These are phyloP conservation scores for Bipolaris oryzae DNA, from an alignment of 2,329 filamentous ascomycete species.

Conservation along the genomic window DNA sequence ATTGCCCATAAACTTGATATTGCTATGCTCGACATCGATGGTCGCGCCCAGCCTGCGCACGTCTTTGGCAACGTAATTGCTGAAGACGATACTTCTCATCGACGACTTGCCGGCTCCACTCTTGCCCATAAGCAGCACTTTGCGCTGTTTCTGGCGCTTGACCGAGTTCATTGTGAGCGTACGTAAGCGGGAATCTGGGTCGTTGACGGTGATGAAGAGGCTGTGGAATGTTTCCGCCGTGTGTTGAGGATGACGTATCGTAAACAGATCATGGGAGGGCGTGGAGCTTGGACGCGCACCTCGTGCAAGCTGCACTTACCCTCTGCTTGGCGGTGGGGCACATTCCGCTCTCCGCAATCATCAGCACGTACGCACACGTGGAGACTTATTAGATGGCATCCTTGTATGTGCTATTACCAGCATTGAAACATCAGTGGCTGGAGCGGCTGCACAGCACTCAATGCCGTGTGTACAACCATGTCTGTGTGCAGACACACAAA, in stretches of 20 bases:
- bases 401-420: conserved; percentile 2
- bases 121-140: conserved; percentile 74
- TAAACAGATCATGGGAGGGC: conserved; percentile 15
- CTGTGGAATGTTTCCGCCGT: not conserved
- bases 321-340: conserved; percentile 18
- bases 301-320: conserved; percentile 5
- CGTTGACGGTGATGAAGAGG: conserved; percentile 1
- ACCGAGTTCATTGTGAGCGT: conserved; percentile 42
- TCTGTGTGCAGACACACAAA: too few relatives aligned
- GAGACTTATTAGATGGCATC: conserved; percentile 1
- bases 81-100: conserved; percentile 98
- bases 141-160: conserved; percentile 60
- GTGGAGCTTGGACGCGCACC: conserved; percentile 15
- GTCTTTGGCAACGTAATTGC: conserved; percentile 97
- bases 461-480: not conserved
- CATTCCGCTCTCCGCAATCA: conserved; percentile 10
- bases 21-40: conserved; percentile 97
- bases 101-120: conserved; percentile 97
- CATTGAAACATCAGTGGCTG: conserved; percentile 1
- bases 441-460: not conserved
- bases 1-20: conserved; percentile 98
- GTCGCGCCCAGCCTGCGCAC: conserved; percentile 91
- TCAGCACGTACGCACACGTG: conserved; percentile 3
- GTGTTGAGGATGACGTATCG: conserved; percentile 20
- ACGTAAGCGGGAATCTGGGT: not conserved